Evolutionary conservation across 2,329 filamentous ascomycete genomes (phyloP).

Genomic region (Gaeumannomyces tritici): DNA sequence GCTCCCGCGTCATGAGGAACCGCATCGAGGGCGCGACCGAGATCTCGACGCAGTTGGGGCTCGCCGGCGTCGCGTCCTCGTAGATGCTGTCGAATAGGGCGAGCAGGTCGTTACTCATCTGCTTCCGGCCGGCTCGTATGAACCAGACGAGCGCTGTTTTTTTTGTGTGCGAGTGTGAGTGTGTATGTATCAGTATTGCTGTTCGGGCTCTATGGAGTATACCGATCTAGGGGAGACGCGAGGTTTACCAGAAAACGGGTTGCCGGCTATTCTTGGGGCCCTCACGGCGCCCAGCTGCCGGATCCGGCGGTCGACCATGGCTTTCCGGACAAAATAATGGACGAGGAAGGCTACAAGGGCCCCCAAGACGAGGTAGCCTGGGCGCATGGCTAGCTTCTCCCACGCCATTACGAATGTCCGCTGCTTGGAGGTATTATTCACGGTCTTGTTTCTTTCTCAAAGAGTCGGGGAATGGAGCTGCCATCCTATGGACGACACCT

Average conservation of each 20-base stretch:
- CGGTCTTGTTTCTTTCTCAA: neutral
- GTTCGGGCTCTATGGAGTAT: neutral
- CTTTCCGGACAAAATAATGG: slow-evolving; percentile 13
- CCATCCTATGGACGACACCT: too few species aligned
- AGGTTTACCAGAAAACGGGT: slow-evolving; percentile 21
- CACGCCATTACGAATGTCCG: slow-evolving; percentile 2
- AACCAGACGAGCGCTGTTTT: slow-evolving; percentile 9
- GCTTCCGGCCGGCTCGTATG: slow-evolving; percentile 15
- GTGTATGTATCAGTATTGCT: neutral
- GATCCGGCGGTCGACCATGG: slow-evolving; percentile 17
- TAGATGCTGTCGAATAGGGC: slow-evolving; percentile 21
- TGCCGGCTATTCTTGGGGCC: slow-evolving; percentile 21
- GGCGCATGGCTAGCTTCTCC: slow-evolving; percentile 4
- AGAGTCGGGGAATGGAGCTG: neutral
- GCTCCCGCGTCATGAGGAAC: slow-evolving; percentile 39
- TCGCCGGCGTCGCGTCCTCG: slow-evolving; percentile 16
- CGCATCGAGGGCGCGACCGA: slow-evolving; percentile 20
- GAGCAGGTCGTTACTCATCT: slow-evolving; percentile 21
- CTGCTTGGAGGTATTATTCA: neutral
- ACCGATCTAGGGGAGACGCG: neutral
- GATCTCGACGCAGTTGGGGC: slow-evolving; percentile 26
- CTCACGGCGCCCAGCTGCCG: slow-evolving; percentile 21
- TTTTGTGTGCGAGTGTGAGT: too few species aligned
- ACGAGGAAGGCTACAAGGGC: slow-evolving; percentile 7
- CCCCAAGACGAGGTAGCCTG: neutral